Evolutionary conservation across 441 rosid genomes (phyloP).

Genomic region (Erysimum cheiri): DNA sequence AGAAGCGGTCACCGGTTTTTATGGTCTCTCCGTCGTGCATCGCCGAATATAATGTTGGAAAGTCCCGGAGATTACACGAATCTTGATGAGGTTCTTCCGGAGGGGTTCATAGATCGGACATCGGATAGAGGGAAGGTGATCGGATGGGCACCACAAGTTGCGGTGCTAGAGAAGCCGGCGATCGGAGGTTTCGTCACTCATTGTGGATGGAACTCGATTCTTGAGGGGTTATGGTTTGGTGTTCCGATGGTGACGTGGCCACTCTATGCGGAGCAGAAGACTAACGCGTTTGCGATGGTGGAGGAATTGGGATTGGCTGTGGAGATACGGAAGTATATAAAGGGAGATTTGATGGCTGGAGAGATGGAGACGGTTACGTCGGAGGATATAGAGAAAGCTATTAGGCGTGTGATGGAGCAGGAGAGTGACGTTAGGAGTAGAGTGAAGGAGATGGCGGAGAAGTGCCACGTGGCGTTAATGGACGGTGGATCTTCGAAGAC

Average conservation of each 20-base stretch:
- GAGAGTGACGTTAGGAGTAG: conserved; percentile 39
- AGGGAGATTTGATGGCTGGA: conserved; percentile 31
- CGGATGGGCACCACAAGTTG: conserved; percentile 64
- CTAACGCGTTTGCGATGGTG: conserved; percentile 55
- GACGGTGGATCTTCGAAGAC: conserved; percentile 49
- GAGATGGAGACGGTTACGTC: conserved; percentile 26
- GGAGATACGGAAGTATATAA: conserved; percentile 45
- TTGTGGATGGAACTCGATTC: conserved; percentile 62
- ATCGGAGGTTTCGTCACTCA: conserved; percentile 64
- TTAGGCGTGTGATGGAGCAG: conserved; percentile 47
- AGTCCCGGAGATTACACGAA: conserved; percentile 18
- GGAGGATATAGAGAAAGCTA: conserved; percentile 53
- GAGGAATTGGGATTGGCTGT: conserved; percentile 50
- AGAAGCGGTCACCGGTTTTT: conserved; percentile 43
- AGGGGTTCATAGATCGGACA: conserved; percentile 50
- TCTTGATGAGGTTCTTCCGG: conserved; percentile 42
- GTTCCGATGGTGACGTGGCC: conserved; percentile 64
- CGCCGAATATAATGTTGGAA: background rate
- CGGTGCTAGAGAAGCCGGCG: conserved; percentile 46
- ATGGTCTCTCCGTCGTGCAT: conserved; percentile 55
- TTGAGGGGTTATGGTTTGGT: conserved; percentile 59
- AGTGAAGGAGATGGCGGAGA: conserved; percentile 45
- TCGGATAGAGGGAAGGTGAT: conserved; percentile 47
- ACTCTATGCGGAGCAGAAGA: conserved; percentile 54
- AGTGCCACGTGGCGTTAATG: conserved; percentile 36